Conservation (phyloP, 805 yeast genomes). For the Yarrowia sp. region DNA sequence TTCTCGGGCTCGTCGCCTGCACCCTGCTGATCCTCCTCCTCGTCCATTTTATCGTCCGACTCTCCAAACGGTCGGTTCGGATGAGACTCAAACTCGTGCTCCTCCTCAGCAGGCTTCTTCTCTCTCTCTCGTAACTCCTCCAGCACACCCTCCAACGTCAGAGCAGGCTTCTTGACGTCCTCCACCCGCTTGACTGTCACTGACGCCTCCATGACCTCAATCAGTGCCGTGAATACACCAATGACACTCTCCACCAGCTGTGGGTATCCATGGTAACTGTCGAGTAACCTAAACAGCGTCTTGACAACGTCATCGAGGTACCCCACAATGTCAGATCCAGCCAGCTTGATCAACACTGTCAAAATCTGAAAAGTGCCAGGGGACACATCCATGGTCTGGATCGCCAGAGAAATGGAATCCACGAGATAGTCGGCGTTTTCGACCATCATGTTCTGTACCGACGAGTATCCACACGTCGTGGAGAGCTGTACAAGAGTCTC, state of each 20-base stretch:
- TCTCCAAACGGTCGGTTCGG: conserved; percentile 28
- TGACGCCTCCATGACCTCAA: conserved; percentile 29
- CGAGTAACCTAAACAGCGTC: conserved; percentile 73
- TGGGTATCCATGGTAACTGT: conserved; percentile 80
- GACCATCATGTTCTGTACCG: conserved; percentile 54
- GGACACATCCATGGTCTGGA: conserved; percentile 68
- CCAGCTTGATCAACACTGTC: conserved; percentile 63
- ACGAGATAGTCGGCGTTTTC: conserved; percentile 77
- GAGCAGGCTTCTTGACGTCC: conserved; percentile 3
- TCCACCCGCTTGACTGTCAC: conserved; percentile 28
- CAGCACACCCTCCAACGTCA: conserved; percentile 28
- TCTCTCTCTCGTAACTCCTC: conserved; percentile 18
- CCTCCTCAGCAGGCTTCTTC: conserved; percentile 32
- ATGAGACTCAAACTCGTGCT: conserved; percentile 36
- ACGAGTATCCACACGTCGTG: conserved; percentile 47
- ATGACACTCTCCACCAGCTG: conserved; percentile 71
- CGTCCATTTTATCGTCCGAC: conserved; percentile 26
- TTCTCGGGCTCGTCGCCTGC: conserved; percentile 28
- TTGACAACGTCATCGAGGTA: conserved; percentile 72
- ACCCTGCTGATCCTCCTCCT: conserved; percentile 31
- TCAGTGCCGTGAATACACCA: conserved; percentile 49
- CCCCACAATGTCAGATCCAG: conserved; percentile 63
- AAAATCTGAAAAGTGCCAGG: conserved; percentile 72
- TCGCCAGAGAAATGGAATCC: conserved; percentile 68
- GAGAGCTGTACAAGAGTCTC: conserved; percentile 53